phyloP scores from a whole-genome alignment of 371 early-diverging fungal species.

The Chytridiales sp. region DNA sequence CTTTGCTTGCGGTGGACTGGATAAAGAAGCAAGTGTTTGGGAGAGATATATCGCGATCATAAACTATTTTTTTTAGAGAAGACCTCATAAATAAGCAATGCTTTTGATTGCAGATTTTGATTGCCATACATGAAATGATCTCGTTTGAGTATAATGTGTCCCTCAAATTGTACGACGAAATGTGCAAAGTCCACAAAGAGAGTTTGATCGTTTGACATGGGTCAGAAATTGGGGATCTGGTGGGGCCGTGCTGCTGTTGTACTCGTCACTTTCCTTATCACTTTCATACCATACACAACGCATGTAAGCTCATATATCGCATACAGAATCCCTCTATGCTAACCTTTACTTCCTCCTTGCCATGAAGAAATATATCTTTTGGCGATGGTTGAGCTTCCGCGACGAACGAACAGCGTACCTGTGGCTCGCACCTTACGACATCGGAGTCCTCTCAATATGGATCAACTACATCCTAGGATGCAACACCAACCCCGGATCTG shows the following conservation, averaged over 20 bases:
- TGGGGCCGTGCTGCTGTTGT: too few relatives aligned
- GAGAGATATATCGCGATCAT: constrained; percentile 18
- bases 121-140: too few relatives aligned
- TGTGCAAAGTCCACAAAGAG: too few relatives aligned
- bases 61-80: neutral
- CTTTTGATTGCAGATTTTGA: too few relatives aligned
- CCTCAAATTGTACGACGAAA: too few relatives aligned
- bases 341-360: constrained; percentile 41
- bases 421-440: constrained; percentile 58
- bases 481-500: constrained; percentile 75
- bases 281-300: constrained; percentile 37
- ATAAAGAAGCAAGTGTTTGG: constrained; percentile 30
- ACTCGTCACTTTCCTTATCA: constrained; percentile 45
- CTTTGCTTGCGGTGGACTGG: constrained; percentile 39
- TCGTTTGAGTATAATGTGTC: too few relatives aligned
- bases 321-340: too few relatives aligned
- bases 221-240: too few relatives aligned
- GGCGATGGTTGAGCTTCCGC: constrained; percentile 52
- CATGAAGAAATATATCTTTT: constrained; percentile 58
- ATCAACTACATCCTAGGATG: constrained; percentile 81
- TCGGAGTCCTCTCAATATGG: constrained; percentile 63
- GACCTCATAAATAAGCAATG: neutral
- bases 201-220: too few relatives aligned
- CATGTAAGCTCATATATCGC: constrained; percentile 22
- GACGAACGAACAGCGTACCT: constrained; percentile 12